Evolutionary conservation across 805 yeast species (phyloP).

Genomic region (Isabelozyma rhagii): DNA sequence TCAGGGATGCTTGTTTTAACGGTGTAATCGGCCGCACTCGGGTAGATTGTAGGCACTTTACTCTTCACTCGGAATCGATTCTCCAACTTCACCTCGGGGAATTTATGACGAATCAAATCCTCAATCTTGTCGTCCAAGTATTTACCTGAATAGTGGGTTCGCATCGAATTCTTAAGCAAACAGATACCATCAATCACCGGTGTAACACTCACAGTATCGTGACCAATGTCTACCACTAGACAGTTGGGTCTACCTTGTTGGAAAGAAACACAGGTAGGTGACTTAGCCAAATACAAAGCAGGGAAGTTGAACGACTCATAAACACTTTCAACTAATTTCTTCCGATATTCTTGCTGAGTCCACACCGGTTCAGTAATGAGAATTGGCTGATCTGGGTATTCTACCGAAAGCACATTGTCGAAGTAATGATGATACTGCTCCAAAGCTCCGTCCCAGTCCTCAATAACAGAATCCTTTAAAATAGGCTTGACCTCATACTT

Average conservation of each 20-base stretch:
- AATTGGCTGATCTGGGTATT: conserved; percentile 67
- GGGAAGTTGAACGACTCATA: conserved; percentile 71
- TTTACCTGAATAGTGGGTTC: conserved; percentile 72
- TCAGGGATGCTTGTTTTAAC: conserved; percentile 18
- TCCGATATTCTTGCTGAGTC: conserved; percentile 67
- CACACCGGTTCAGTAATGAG: conserved; percentile 85
- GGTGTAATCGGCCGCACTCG: conserved; percentile 25
- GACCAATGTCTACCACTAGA: conserved; percentile 82
- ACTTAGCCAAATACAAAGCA: conserved; percentile 75
- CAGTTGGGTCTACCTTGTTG: conserved; percentile 87
- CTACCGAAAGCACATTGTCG: conserved; percentile 46
- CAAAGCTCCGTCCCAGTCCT: conserved; percentile 83
- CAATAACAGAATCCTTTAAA: conserved; percentile 56
- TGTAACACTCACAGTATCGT: conserved; percentile 70
- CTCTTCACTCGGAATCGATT: conserved; percentile 47
- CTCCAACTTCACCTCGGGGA: conserved; percentile 25
- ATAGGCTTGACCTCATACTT: conserved; percentile 53
- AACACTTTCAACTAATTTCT: conserved; percentile 65
- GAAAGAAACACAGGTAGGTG: conserved; percentile 86
- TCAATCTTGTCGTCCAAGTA: conserved; percentile 55
- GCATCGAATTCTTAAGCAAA: conserved; percentile 62
- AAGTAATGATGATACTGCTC: conserved; percentile 70
- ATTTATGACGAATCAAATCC: conserved; percentile 34
- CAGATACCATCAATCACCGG: conserved; percentile 84
- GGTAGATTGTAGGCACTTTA: conserved; percentile 34